phyloP scores from a whole-genome alignment of 176 grass and related monocot species.

The Oryza glumipatula region DNA sequence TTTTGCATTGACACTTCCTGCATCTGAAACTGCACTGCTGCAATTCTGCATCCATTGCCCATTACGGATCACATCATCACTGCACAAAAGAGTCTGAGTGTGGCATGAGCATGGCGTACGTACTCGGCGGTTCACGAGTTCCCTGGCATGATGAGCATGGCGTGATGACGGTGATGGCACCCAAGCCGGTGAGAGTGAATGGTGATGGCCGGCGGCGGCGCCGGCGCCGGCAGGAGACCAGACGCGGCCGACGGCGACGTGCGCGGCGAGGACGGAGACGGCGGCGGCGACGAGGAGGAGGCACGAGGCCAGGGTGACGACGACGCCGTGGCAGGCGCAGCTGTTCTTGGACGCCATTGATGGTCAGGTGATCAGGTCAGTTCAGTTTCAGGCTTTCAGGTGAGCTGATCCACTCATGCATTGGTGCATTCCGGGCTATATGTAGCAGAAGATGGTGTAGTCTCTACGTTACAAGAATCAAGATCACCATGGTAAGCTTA shows the following conservation, averaged over 20 bases:
- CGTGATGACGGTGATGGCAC: not conserved
- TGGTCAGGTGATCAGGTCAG: not conserved
- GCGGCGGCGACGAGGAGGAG: not conserved
- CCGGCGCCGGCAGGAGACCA: not conserved
- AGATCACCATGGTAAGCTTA: not conserved
- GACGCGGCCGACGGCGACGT: not conserved
- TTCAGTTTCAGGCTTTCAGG: not conserved
- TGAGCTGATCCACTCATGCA: not conserved
- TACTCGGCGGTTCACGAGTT: not conserved
- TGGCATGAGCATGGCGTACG: not conserved
- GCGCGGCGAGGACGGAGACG: constrained; percentile 15
- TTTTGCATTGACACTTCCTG: not conserved
- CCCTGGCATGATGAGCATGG: not conserved
- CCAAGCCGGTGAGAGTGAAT: not conserved
- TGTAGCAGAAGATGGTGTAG: not conserved
- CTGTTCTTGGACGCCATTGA: constrained; percentile 3
- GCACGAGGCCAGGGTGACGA: not conserved
- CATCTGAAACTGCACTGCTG: not conserved
- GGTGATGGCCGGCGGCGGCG: not conserved
- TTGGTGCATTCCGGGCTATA: not conserved
- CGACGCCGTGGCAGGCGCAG: constrained; percentile 7
- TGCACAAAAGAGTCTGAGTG: not conserved
- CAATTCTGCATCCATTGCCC: not conserved
- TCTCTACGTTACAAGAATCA: not conserved
- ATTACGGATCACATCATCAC: not conserved